Conservation (phyloP, 371 early-diverging fungal species). For the Apophysomyces elegans region DNA sequence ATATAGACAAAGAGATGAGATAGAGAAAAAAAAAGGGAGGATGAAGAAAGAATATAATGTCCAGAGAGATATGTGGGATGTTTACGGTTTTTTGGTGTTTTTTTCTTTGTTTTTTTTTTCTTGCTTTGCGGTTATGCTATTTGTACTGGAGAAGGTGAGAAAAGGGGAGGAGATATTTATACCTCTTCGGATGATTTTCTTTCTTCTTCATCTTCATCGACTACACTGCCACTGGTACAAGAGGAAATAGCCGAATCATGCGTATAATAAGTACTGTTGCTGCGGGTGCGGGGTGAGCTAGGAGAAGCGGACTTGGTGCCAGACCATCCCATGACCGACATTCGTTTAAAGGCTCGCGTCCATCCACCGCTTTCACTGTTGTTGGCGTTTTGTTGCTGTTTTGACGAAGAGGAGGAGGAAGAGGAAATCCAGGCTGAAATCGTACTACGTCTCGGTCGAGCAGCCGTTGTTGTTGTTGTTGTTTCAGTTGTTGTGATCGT, state of each 20-base stretch:
- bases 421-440: slow-evolving; percentile 29
- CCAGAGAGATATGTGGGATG: too few relatives aligned
- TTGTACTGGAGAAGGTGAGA: too few relatives aligned
- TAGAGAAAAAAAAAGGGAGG: background rate
- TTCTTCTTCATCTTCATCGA: slow-evolving; percentile 1
- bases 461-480: background rate
- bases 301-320: slow-evolving; percentile 12
- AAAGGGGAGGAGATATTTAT: background rate
- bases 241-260: slow-evolving; percentile 24
- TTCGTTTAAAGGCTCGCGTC: slow-evolving; percentile 30
- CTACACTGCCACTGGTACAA: slow-evolving; percentile 14
- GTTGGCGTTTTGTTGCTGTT: slow-evolving; percentile 3
- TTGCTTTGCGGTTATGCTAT: too few relatives aligned
- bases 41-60: background rate
- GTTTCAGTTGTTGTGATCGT: slow-evolving; percentile 2
- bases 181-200: background rate
- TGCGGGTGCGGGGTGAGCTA: background rate
- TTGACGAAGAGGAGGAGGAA: background rate
- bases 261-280: background rate
- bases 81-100: too few relatives aligned
- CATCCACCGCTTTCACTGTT: slow-evolving; percentile 15
- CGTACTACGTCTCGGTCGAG: slow-evolving; percentile 29
- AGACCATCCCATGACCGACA: slow-evolving; percentile 24
- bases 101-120: too few relatives aligned
- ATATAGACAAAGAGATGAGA: background rate